These are phyloP conservation scores for Stephanodiscus minutulus DNA, from an alignment of 108 stramenopile genomes.

Conservation along the genomic window DNA sequence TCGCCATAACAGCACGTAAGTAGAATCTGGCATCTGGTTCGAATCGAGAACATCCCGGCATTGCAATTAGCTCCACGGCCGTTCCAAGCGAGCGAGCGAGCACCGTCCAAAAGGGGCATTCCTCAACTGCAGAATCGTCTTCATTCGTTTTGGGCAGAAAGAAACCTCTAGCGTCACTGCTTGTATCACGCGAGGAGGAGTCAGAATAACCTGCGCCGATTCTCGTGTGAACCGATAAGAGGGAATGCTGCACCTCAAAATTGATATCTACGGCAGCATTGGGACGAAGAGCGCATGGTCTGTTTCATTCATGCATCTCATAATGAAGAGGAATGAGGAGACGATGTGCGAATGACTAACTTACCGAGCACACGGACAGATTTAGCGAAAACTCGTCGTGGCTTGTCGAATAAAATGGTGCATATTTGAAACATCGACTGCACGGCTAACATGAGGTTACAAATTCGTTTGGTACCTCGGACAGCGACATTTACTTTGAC, in stretches of 20 bases:
- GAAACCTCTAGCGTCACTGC: conserved; percentile 24
- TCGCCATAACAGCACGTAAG: conserved; percentile 40
- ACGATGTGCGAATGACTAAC: conserved; percentile 2
- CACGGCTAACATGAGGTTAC: conserved; percentile 30
- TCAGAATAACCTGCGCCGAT: conserved; percentile 42
- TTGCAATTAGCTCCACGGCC: conserved; percentile 53
- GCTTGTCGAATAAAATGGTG: conserved; percentile 39
- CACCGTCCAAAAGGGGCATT: conserved; percentile 63
- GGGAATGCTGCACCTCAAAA: conserved; percentile 32
- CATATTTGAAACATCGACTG: conserved; percentile 25
- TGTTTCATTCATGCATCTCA: background rate
- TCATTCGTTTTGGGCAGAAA: conserved; percentile 33
- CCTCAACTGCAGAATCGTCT: conserved; percentile 10
- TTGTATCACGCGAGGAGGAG: conserved; percentile 7
- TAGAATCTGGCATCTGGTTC: conserved; percentile 35
- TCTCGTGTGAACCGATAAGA: conserved; percentile 57
- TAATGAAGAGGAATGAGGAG: background rate
- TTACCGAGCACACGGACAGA: conserved; percentile 29
- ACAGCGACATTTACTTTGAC: conserved; percentile 4
- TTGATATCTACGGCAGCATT: conserved; percentile 14
- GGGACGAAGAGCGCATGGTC: background rate
- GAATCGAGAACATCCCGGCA: conserved; percentile 42
- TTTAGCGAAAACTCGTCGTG: conserved; percentile 30
- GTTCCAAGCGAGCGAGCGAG: conserved; percentile 41
- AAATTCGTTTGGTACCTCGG: background rate